Conservation (phyloP, 2,329 filamentous ascomycete genomes). For the Macrophomina tecta region DNA sequence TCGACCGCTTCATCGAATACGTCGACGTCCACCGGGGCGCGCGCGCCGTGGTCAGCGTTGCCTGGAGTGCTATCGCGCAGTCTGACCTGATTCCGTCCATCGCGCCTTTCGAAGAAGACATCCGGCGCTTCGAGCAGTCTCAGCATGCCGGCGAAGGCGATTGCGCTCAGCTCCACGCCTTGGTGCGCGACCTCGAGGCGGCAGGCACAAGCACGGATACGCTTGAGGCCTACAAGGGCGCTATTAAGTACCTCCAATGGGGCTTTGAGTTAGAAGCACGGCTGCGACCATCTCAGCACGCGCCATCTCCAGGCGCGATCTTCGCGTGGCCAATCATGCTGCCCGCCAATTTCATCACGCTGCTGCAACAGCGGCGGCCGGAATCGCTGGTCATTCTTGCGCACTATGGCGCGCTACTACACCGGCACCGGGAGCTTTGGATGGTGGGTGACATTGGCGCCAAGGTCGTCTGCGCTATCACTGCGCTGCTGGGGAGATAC, state of each 20-base stretch:
- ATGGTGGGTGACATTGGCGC: not conserved
- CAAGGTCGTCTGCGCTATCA: not conserved
- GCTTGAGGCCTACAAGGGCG: not conserved
- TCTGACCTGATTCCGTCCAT: not conserved
- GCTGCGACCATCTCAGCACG: not conserved
- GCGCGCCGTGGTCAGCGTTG: not conserved
- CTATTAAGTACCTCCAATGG: not conserved
- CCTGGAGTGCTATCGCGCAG: not conserved
- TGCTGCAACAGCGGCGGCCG: not conserved
- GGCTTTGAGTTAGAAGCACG: not conserved
- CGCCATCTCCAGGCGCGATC: not conserved
- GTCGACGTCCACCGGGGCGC: not conserved
- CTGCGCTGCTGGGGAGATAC: not conserved
- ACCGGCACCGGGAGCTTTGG: not conserved
- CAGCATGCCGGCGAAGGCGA: no score
- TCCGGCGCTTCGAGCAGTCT: not conserved
- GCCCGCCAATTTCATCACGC: not conserved
- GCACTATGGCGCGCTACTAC: not conserved
- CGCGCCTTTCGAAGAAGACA: not conserved
- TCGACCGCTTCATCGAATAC: not conserved
- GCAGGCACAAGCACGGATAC: no score
- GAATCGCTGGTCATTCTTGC: not conserved
- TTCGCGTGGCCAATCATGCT: not conserved
- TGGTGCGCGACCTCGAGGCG: not conserved
- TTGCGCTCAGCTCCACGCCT: not conserved